Evolutionary conservation across 2,329 filamentous ascomycete species (phyloP).

Genomic region (Fusarium keratoplasticum): DNA sequence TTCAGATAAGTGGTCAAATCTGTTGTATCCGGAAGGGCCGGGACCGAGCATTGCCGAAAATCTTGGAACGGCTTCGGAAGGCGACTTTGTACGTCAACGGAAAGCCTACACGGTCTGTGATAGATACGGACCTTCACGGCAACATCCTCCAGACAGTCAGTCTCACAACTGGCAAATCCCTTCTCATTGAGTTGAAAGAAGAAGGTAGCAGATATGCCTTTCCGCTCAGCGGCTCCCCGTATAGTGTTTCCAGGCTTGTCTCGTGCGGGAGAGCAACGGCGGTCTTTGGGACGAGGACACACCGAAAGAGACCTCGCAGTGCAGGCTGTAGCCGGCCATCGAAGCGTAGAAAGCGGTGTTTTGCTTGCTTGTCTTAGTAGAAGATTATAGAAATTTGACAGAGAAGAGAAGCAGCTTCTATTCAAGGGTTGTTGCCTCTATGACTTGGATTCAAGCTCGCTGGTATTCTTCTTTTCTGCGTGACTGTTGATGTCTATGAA

Average conservation of each 20-base stretch:
- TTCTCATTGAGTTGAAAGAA: conserved; percentile 12
- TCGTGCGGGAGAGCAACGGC: neutral
- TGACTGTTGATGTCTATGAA: neutral
- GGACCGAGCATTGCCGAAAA: conserved; percentile 2
- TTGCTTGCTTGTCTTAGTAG: conserved; percentile 1
- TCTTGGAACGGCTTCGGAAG: neutral
- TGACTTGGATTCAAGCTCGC: neutral
- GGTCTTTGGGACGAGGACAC: conserved; percentile 7
- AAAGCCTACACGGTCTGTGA: neutral
- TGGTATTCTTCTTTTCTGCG: neutral
- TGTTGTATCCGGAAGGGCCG: conserved; percentile 2
- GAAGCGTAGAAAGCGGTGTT: conserved; percentile 4
- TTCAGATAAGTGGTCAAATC: neutral
- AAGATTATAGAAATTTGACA: neutral
- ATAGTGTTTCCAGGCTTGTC: neutral
- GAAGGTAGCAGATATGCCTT: neutral
- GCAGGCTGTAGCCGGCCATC: conserved; percentile 6
- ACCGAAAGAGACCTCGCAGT: neutral
- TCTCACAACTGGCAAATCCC: neutral
- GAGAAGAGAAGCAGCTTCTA: neutral
- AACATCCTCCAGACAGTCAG: conserved; percentile 1
- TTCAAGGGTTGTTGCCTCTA: neutral
- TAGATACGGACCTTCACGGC: conserved; percentile 1
- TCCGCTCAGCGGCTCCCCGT: conserved; percentile 9
- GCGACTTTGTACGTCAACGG: conserved; percentile 11